phyloP scores from a whole-genome alignment of 306 rosid genomes.

The Urtica urens region DNA sequence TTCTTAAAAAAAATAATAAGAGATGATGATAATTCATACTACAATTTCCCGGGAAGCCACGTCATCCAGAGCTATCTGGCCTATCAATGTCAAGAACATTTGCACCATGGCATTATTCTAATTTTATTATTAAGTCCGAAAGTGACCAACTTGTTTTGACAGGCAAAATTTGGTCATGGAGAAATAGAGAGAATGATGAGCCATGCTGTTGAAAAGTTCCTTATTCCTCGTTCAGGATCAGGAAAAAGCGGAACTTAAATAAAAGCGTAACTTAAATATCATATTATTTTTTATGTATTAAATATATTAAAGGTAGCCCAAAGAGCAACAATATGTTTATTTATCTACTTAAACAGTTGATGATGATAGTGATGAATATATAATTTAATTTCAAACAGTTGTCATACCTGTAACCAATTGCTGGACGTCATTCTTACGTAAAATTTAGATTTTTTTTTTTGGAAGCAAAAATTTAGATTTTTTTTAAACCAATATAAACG shows the following conservation, averaged over 20 bases:
- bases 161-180: background rate
- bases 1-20: no score
- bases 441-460: no score
- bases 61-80: no score
- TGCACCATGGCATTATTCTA: background rate
- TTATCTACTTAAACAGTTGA: background rate
- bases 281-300: no score
- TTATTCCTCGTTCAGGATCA: background rate
- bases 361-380: constrained; percentile 2
- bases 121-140: background rate
- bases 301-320: no score
- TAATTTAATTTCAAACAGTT: background rate
- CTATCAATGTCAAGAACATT: no score
- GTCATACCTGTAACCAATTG: constrained; percentile 1
- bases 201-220: background rate
- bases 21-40: no score
- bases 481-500: no score
- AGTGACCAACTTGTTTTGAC: background rate
- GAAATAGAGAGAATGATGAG: background rate
- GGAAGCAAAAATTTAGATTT: no score
- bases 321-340: background rate
- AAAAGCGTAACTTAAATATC: no score
- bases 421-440: background rate
- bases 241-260: background rate
- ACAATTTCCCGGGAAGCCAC: background rate